Conservation (phyloP, 768 basidiomycete genomes). For the Phylloporus scabripes region DNA sequence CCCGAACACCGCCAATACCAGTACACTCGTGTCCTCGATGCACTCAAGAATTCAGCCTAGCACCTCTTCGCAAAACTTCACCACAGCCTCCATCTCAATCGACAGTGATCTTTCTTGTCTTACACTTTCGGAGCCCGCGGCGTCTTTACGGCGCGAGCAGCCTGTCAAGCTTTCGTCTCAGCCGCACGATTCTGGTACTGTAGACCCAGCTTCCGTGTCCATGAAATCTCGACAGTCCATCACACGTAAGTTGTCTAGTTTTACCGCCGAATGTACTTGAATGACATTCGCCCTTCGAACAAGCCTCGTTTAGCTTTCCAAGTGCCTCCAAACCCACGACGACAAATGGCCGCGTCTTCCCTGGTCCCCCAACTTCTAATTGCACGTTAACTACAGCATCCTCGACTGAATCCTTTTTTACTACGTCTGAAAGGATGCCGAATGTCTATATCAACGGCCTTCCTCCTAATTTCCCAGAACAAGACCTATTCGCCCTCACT, state of each 20-base stretch:
- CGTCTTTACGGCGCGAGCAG: slow-evolving; percentile 3
- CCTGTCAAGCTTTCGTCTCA: slow-evolving; percentile 9
- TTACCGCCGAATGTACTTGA: neutral
- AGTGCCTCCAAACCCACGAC: slow-evolving; percentile 10
- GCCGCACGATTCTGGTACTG: slow-evolving; percentile 11
- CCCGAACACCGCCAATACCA: slow-evolving; percentile 5
- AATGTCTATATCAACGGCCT: slow-evolving; percentile 89
- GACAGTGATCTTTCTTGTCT: slow-evolving; percentile 18
- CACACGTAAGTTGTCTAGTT: slow-evolving; percentile 20
- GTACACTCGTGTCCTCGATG: slow-evolving; percentile 14
- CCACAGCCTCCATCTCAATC: slow-evolving; percentile 9
- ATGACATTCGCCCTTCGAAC: slow-evolving; percentile 3
- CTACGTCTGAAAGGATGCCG: slow-evolving; percentile 40
- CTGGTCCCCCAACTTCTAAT: slow-evolving; percentile 11
- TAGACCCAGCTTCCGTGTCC: slow-evolving; percentile 6
- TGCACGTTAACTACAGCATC: slow-evolving; percentile 9
- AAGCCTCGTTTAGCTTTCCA: slow-evolving; percentile 26
- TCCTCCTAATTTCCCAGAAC: slow-evolving; percentile 77
- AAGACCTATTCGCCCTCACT: slow-evolving; percentile 67
- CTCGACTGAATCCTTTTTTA: slow-evolving; percentile 10
- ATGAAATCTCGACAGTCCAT: slow-evolving; percentile 14
- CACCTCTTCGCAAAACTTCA: slow-evolving; percentile 10
- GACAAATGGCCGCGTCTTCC: slow-evolving; percentile 9
- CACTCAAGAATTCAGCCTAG: slow-evolving; percentile 21
- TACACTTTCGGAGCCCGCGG: slow-evolving; percentile 12